Percentiles rank a stretch among this genome's conserved stretches.
These are phyloP conservation scores for Rhizoctonia solani DNA, from an alignment of 1,284 basidiomycete species.

Conservation along the genomic window DNA sequence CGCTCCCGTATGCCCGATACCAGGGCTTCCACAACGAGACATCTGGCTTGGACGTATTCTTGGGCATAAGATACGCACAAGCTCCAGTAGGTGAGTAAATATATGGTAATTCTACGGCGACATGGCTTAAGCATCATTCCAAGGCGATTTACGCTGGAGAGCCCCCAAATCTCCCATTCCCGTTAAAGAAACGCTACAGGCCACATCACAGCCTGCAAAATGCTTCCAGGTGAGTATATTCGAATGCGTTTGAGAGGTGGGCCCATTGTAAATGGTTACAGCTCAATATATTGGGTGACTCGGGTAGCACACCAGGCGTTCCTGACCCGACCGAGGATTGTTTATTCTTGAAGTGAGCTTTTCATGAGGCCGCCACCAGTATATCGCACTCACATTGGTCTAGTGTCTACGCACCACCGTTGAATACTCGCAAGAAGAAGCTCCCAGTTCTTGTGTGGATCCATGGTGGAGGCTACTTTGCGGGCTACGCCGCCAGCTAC, in stretches of 20 bases:
- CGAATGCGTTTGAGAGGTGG: not conserved
- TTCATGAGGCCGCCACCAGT: not conserved
- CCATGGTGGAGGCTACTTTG: constrained; percentile 15
- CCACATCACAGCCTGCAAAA: constrained; percentile 26
- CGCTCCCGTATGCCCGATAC: constrained; percentile 12
- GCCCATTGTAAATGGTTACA: not conserved
- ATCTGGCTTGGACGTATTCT: constrained; percentile 14
- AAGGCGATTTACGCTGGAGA: constrained; percentile 22
- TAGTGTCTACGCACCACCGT: constrained; percentile 20
- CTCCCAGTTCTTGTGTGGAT: constrained; percentile 29
- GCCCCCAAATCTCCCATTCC: not conserved
- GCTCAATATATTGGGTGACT: not conserved
- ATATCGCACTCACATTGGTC: not conserved
- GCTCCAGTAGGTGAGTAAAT: constrained; percentile 13
- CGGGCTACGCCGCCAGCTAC: constrained; percentile 4
- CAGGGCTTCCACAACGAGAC: constrained; percentile 18
- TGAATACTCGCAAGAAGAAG: not conserved
- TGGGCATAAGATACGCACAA: constrained; percentile 17
- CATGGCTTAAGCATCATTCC: not conserved
- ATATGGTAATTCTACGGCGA: not conserved
- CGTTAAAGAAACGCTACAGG: not conserved
- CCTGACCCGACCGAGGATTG: constrained; percentile 22
- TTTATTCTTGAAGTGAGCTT: constrained; percentile 17
- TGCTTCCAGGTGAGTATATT: constrained; percentile 16
- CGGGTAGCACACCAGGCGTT: constrained; percentile 1